phyloP scores from a whole-genome alignment of 2,329 filamentous ascomycete species.

The Pestalotiopsis sp. region DNA sequence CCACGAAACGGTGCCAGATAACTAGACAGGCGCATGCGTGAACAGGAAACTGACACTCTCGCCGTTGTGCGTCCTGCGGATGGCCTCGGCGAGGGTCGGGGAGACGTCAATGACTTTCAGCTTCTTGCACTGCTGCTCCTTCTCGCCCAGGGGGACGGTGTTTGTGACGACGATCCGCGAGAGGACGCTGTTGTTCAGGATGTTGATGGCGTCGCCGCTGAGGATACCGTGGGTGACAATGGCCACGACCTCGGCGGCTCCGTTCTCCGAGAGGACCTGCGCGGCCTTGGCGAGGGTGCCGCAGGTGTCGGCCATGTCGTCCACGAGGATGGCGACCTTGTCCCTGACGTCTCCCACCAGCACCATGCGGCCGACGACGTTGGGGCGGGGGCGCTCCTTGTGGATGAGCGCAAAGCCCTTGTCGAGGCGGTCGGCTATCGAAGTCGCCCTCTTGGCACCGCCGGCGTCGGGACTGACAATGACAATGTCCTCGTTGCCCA shows the following conservation, averaged over 20 bases:
- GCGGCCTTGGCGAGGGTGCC: slow-evolving; percentile 82
- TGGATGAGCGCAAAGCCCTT: slow-evolving; percentile 92
- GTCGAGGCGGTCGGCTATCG: slow-evolving; percentile 89
- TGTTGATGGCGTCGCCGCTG: slow-evolving; percentile 67
- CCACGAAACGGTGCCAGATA: background rate
- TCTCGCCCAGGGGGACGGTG: slow-evolving; percentile 76
- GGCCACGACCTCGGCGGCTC: slow-evolving; percentile 85
- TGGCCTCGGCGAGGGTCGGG: slow-evolving; percentile 66
- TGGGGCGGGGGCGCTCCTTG: slow-evolving; percentile 86
- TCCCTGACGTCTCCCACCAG: slow-evolving; percentile 93
- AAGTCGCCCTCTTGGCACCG: slow-evolving; percentile 91
- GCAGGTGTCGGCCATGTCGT: slow-evolving; percentile 98
- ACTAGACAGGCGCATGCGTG: slow-evolving; percentile 30
- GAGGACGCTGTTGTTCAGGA: slow-evolving; percentile 69
- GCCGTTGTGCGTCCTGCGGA: slow-evolving; percentile 60
- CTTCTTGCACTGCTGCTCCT: slow-evolving; percentile 69
- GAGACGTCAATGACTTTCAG: slow-evolving; percentile 80
- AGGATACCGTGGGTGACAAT: slow-evolving; percentile 96
- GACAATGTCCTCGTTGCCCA: slow-evolving; percentile 80
- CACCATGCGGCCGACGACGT: slow-evolving; percentile 91
- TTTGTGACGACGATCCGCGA: slow-evolving; percentile 77
- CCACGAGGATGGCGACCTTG: slow-evolving; percentile 93
- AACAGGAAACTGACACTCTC: slow-evolving; percentile 52
- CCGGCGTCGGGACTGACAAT: slow-evolving; percentile 96
- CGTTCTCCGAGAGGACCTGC: slow-evolving; percentile 83